Base-by-base conservation (phyloP, 345 rosid genomes). In the Viola odorata region DNA sequence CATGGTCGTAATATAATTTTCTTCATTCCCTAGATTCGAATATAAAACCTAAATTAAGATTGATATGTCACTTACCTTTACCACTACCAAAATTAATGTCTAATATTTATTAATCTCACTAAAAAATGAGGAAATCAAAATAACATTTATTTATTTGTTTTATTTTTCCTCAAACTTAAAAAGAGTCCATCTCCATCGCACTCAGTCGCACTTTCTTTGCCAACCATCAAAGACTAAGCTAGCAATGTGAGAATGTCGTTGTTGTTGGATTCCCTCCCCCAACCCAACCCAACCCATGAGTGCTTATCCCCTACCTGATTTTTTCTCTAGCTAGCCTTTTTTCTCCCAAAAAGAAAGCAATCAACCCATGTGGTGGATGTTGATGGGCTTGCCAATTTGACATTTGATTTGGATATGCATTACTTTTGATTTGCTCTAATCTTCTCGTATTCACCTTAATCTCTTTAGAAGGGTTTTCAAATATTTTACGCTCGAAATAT, bases 91-190 rank as follows among this genome's bases (percentile, higher is more conserved):
- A 42, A 7, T 6, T 42, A 3, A 11, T 3, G 45, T 11, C 11
- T 42, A 7, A 1, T 6, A 0, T 42, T 7, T 11, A 7, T 42
- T 42, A 6, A 42, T 42, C 50, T 9, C 8, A 47, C n/a, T 6
- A 47, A 47, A 7, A 11, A 0, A 47, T 47, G 50, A 9, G 50
- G n/a, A 23, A 23, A 23, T 23, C 2, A 23, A 23, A 23, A 23
- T 23, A 23, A 23, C 32, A 47, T 47, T 13, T 47, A 47, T 47
- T 6, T 13, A 47, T 32, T 16, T 13, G 32, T 3, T 37, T 53
- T 38, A 2, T 79, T 81, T 77, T 88, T 89, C 61, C 53, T 60
- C 55, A 72, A 87, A 88, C 78, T 87, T 68, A 67, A 53, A 62
- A 69, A 45, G 62, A 13, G 14, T 5, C 52, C 44, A 57, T 45